Base-by-base conservation (phyloP, 2,329 filamentous ascomycete genomes). In the Coniella lustricola region DNA sequence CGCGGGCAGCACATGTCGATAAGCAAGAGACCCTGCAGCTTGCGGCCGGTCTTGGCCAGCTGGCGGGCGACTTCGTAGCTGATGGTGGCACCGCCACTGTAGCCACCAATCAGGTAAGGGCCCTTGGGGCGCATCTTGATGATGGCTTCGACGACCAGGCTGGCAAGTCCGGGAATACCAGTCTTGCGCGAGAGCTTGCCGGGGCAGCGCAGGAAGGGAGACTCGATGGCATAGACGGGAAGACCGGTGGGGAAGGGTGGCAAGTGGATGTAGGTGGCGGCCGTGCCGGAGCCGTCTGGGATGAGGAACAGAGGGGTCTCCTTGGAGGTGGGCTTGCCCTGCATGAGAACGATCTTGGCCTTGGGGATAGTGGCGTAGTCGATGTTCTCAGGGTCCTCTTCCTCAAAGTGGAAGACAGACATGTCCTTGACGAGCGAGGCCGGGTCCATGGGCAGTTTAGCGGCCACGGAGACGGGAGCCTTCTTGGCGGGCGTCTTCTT, bases 221-320 rank as follows among this genome's bases (percentile, higher is more conserved):
- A 60, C 47, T 64, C 60, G 40, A 64, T 54, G 34, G 54, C 60
- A 47, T 62, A 61, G 35, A 64, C 45, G 16, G 57, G 46, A 29
- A 48, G 47, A 14, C 51, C 53, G 14, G 54, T 56, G 33, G 49
- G 51, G 31, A 63, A 55, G 10, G 50, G 41, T 2, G 50, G 59
- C 7, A 63, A 55, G 45, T 62, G 55, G 39, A 59, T 56, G 39
- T 57, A 63, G 39, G 56, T 52, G 9, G 57, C 55, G 3, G 59
- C 55, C 9, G 59, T 54, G 5, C 62, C 61, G 13, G 55, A 56
- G 17, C 57, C 57, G 40, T 60, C 62, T 14, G 61, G 53, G 22
- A 63, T 56, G 41, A 64, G 43, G 56, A 60, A 61, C 17, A 64
- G 51, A 1, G 59, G 59, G 12, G 53, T 50, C 18, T 55, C 40